Evolutionary conservation across 1,284 basidiomycete genomes (phyloP), one percentile per base, ranked within the genome.

Genomic region (Afroboletus lepidellus): DNA sequence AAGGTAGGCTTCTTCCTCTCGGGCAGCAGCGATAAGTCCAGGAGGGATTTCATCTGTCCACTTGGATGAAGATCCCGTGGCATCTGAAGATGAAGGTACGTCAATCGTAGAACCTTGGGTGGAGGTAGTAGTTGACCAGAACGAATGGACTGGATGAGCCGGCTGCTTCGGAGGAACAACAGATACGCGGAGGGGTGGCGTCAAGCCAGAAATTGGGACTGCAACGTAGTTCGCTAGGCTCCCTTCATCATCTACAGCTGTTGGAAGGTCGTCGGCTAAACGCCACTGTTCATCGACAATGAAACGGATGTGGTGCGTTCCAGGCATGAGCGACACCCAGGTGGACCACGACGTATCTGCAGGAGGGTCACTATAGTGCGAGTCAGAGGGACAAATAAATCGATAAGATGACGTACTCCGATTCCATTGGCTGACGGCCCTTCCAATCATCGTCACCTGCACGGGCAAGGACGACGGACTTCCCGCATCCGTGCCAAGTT

Each of bases 291-390:
- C 90, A 70, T 99, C 97, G 54, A 99, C 93, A 60, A 98, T 84
- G 76, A 98, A 99, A 59, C 95, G 94, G 67, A 98, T 81, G 55
- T 96, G 91, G 67, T 99, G 95, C 2, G 94, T 95, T 21, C 96
- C 97, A 0, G 95, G 94, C 13, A 86, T 83, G 3, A 97, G 80
- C 16, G 73, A 56, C 37, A 89, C 77, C 52, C 72, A 77, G 13
- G 74, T 71, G 33, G 67, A 72, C 70, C 76, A 80, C 9, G 66
- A 69, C 51, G 71, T 70, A 37, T 72, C 71, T 27, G 64, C 63
- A 36, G 72, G 57, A 8, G 69, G 59, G 41, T 67, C 55, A 36
- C 66, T 71, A 37, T 24, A 24, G 25, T 51, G 25, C 24, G 32
- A 36, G 49, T 66, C 49, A 69, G 57, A 44, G 27, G 12, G 41